A percentile compares a stretch with the other conserved stretches of the same genome.
These are phyloP conservation scores for Fusarium caatingaense DNA, from an alignment of 2,329 filamentous ascomycete species.

Conservation along the genomic window DNA sequence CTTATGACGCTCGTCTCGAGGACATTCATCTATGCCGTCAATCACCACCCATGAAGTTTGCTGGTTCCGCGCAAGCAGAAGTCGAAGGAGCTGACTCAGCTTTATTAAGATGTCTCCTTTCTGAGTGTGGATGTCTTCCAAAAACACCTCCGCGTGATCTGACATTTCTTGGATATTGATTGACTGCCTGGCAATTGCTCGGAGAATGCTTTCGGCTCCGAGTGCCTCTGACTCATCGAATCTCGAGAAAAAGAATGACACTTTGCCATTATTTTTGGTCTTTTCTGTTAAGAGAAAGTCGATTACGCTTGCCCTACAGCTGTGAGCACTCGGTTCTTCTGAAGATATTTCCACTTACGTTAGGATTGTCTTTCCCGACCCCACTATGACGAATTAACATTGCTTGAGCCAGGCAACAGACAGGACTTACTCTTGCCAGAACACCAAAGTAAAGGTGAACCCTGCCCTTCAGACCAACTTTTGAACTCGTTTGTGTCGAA, in stretches of 20 bases:
- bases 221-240: not conserved
- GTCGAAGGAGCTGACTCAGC: accelerated
- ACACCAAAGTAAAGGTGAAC: conserved; percentile 43
- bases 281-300: not conserved
- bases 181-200: not conserved
- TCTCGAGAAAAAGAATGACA: accelerated
- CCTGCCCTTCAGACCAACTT: conserved; percentile 33
- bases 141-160: accelerated
- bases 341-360: accelerated
- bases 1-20: accelerated
- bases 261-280: accelerated
- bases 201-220: accelerated
- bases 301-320: not conserved
- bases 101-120: accelerated
- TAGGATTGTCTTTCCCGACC: conserved; percentile 45
- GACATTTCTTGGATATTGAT: not conserved
- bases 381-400: conserved; percentile 23
- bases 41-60: accelerated
- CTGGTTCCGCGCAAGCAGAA: accelerated
- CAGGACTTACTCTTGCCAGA: conserved; percentile 47
- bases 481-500: conserved; percentile 42
- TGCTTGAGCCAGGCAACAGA: accelerated
- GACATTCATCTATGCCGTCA: not conserved
- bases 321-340: accelerated
- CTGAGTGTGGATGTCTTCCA: not conserved